Base-by-base conservation (phyloP, 78 protist genomes). In the Dictyostelium firmibasis region DNA sequence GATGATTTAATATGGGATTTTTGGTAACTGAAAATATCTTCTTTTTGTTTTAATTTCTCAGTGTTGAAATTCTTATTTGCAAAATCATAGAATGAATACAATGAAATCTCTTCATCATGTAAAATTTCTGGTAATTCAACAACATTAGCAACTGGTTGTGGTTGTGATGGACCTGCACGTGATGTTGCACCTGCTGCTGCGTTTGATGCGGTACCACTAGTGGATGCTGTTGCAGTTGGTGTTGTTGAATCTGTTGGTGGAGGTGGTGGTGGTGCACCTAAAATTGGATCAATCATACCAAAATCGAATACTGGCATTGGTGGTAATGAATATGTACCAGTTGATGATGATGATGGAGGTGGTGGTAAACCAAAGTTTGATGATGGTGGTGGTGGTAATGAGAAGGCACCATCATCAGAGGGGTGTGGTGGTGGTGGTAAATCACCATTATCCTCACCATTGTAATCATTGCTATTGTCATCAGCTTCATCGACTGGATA, bases 221-320 rank as follows among this genome's bases (percentile, higher is more conserved):
- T 35, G 27, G 78, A 10, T n/a, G 67, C 25, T 1, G 91, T n/a
- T 43, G 92, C 67, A 11, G 53, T 0, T 31, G 84, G 35, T 11
- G 75, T 53, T 14, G 84, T 7, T 25, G 83, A 8, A 11, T 60
- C 10, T 14, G 41, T 33, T 1, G 93, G 25, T 64, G 94, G 86
- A 69, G 94, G 94, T 23, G 88, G 94, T 43, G 86, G 86, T 78
- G 94, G 94, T 64, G 64, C 43, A 4, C 86, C 94, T 25, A 81
- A 86, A 23, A 81, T 47, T 81, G 86, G 94, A 60, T 53, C 94
- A 70, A 50, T 43, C 20, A 16, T 84, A 78, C 43, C 50, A 6
- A 77, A 77, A 41, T 77, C 83, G 9, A 77, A 77, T 77, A 23
- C n/a, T 35, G 83, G 83, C 44, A 84, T 53, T 64, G 93, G 93